A percentile compares a stretch with the other conserved stretches of the same genome.
Conservation (phyloP, 1,139 yeast genomes). For the Sugiyamaella japonica region DNA sequence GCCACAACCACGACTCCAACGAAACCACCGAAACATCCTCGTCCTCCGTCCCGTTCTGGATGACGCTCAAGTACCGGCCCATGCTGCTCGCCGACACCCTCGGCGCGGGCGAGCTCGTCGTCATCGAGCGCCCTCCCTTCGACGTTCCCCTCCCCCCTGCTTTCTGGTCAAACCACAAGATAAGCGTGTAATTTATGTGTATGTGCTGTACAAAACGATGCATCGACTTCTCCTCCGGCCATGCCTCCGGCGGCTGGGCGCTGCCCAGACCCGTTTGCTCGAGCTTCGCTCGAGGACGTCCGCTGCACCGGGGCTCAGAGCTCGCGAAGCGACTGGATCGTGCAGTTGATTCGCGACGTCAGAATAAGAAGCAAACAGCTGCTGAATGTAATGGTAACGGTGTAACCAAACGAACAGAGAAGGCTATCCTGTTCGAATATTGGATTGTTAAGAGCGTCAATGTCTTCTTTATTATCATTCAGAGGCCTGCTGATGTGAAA, state of each 20-base stretch:
- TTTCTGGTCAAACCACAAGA: conserved; percentile 64
- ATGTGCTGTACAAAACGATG: not conserved
- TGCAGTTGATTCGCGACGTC: too few relatives aligned
- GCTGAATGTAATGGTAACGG: too few relatives aligned
- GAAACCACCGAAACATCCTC: conserved; percentile 12
- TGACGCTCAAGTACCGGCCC: conserved; percentile 75
- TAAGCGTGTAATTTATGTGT: conserved; percentile 44
- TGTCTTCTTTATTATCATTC: too few relatives aligned
- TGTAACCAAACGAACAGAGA: too few relatives aligned
- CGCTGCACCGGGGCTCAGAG: too few relatives aligned
- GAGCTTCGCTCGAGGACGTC: not conserved
- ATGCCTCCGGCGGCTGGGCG: not conserved
- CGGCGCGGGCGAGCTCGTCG: conserved; percentile 59
- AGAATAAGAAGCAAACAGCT: too few relatives aligned
- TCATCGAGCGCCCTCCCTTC: conserved; percentile 75
- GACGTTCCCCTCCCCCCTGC: conserved; percentile 69
- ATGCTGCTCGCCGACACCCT: conserved; percentile 62
- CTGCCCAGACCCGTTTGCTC: conserved; percentile 2
- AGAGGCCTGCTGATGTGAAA: too few relatives aligned
- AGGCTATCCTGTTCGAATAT: too few relatives aligned
- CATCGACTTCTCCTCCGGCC: not conserved
- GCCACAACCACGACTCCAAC: conserved; percentile 4
- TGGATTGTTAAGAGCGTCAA: too few relatives aligned
- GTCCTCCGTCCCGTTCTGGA: conserved; percentile 57
- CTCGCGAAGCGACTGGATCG: too few relatives aligned